Evolutionary conservation across 2,329 filamentous ascomycete genomes (phyloP), one percentile per base, ranked within the genome.

Genomic region (Rutstroemia sp.): DNA sequence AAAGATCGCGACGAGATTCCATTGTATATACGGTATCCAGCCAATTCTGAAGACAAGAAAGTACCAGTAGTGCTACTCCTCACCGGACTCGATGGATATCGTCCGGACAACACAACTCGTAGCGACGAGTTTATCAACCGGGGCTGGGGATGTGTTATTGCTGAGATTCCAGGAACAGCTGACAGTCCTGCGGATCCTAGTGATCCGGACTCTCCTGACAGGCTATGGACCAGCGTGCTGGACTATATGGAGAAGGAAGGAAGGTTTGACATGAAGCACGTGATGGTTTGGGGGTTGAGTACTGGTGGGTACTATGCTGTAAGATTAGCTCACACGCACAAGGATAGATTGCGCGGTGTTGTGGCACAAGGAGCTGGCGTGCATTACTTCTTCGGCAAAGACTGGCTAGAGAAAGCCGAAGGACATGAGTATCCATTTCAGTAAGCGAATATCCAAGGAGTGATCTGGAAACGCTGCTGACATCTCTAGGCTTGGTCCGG

Each of bases 261-360:
- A 1, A 65, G 72, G 30, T 82, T 87, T 63, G 78, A 88, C 66
- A 79, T 79, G 75, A 62, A 65, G 1, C 76, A 75, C 37, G 71
- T 88, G 7, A 69, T 83, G 58, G 79, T 77, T 48, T 88, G 84
- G 84, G 85, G 84, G 0, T 71, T 88, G 37, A 84, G 80, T 60
- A 76, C 79, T 0, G 85, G 85, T 30, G 84, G 84, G 0, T 87
- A 87, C 73, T 86, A 88, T 69, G 84, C 84, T 19, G 75, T 84
- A 39, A 78, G 84, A 17, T 75, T 82, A n/a, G 84, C 84, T 46
- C 82, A 87, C 68, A 87, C 83, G n/a, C 85, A 88, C 67, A 71
- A 73, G 17, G 67, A 73, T 0, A 69, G 71, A 9, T 70, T 89
- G 19, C 69, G 71, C 0, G 85, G 84, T 0, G 70, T 71, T 21